These are phyloP conservation scores for Physaria fendleri DNA, from an alignment of 345 rosid species.

Conservation along the genomic window DNA sequence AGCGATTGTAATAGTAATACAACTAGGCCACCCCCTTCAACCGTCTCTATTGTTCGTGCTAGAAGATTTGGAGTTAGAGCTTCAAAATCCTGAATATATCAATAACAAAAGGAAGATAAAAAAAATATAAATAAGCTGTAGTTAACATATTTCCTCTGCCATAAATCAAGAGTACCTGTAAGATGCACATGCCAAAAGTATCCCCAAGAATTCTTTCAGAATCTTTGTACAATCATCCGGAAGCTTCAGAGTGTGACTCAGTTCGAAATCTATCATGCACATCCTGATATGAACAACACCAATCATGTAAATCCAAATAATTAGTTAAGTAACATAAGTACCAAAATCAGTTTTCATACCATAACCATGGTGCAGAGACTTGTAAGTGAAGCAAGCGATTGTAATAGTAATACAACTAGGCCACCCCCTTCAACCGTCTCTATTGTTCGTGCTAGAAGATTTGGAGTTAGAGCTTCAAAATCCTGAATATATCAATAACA, in stretches of 20 bases:
- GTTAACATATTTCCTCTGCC: not conserved
- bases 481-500: conserved; percentile 43
- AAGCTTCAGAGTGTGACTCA: conserved; percentile 81
- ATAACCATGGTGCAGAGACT: conserved; percentile 91
- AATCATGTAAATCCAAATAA: conserved; percentile 13
- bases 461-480: conserved; percentile 97
- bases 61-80: conserved; percentile 95
- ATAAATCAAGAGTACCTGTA: not conserved
- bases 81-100: conserved; percentile 72
- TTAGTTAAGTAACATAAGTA: not conserved
- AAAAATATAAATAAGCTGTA: not conserved
- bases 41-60: conserved; percentile 95
- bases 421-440: conserved; percentile 99
- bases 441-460: conserved; percentile 88
- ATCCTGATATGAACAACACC: conserved; percentile 53
- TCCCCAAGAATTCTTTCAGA: too few species aligned
- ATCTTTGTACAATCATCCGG: conserved; percentile 88
- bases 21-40: conserved; percentile 90
- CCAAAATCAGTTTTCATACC: conserved; percentile 43
- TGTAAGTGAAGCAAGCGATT: conserved; percentile 76
- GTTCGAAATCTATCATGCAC: conserved; percentile 96
- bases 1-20: conserved; percentile 76
- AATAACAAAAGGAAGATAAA: not conserved
- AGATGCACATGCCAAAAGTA: too few species aligned
- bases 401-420: conserved; percentile 65